These are phyloP conservation scores for Diplosphaera chodatii DNA, from an alignment of 139 green algal species.

Conservation along the genomic window DNA sequence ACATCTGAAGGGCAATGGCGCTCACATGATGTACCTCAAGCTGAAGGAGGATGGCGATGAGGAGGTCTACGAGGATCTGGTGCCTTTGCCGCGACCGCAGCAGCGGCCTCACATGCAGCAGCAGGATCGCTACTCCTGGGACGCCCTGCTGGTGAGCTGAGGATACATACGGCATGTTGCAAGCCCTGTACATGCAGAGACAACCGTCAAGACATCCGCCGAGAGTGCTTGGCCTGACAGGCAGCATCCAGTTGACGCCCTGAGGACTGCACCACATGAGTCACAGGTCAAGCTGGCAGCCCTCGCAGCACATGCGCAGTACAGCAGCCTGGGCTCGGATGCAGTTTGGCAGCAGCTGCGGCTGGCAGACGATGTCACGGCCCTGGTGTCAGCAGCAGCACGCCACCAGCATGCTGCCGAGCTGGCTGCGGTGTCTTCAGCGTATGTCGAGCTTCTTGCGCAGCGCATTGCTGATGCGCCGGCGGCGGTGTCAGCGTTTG, in stretches of 20 bases:
- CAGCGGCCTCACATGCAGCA: no score
- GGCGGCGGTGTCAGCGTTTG: conserved; percentile 1
- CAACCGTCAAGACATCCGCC: no score
- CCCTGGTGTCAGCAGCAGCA: conserved; percentile 5
- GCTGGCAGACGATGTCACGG: conserved; percentile 5
- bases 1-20: no score
- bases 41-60: conserved; percentile 15
- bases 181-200: no score
- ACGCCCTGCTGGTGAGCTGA: neutral
- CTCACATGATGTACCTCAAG: no score
- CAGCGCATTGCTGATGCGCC: conserved; percentile 7
- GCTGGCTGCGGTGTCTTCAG: neutral
- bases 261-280: no score
- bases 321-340: conserved; percentile 3
- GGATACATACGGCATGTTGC: no score
- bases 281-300: neutral
- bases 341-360: conserved; percentile 5
- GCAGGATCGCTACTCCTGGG: neutral
- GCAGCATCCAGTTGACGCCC: no score
- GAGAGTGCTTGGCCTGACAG: no score
- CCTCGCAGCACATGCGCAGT: conserved; percentile 15
- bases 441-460: conserved; percentile 4
- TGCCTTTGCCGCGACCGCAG: neutral
- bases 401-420: neutral
- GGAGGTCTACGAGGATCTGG: conserved; percentile 5